Base-by-base conservation (phyloP, 352 stramenopile genomes). In the Phytopythium helicoides region DNA sequence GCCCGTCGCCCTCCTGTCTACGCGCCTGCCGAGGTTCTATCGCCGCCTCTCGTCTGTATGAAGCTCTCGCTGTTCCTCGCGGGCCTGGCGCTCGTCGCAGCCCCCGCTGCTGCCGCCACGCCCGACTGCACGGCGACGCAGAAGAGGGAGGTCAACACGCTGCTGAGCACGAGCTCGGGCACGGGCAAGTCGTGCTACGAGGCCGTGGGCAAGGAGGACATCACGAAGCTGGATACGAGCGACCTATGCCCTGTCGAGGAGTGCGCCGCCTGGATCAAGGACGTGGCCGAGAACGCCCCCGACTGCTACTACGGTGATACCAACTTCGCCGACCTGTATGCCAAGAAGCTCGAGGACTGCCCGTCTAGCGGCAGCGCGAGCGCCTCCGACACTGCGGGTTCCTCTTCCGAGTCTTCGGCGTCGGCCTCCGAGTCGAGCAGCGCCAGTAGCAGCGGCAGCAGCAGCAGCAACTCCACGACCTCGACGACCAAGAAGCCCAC, bases 271-370 rank as follows among this genome's bases (percentile, higher is more conserved):
- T 89, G 77, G 75, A 52, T 90, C 31, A 37, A 65, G n/a, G 80
- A 86, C 47, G 76, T 88, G 73, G 68, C 71, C 15, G 36, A 64
- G 34, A 76, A 78, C 22, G 47, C 67, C 16, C 80, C 80, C 0
- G 51, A 81, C 56, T 88, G 71, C 68, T 68, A 84, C 52, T 89
- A 81, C 53, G 77, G 86, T 48, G 74, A 75, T 58, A 75, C 61
- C 49, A 86, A 89, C 66, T 87, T 82, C 58, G 65, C 66, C 22
- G 58, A 44, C 12, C 38, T 58, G 38, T 90, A 76, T 56, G 46
- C 42, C 26, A 45, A 59, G 19, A 90, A 88, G 56, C 62, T 54
- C 25, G 62, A 64, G 19, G 75, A 85, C 44, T 90, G 80, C 47
- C 47, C 46, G 15, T 58, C 19, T 22, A 60, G 55, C 25, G 19